Conservation (phyloP, 2,329 filamentous ascomycete genomes). For the Clonostachys rosea region DNA sequence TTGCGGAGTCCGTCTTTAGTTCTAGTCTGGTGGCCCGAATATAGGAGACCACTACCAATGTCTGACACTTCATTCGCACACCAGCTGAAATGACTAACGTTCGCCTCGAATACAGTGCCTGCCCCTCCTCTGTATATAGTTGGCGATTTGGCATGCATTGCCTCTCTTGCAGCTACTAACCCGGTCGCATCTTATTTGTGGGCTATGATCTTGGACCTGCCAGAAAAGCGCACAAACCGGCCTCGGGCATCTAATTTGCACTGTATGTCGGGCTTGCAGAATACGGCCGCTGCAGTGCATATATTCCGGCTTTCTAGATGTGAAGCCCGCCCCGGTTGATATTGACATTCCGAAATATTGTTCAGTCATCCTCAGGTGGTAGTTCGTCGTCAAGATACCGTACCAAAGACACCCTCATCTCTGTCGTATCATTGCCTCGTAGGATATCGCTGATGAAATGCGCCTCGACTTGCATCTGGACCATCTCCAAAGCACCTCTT, state of each 20-base stretch:
- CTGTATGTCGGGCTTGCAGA: background rate
- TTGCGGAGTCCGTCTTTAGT: too few species aligned
- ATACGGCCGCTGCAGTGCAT: background rate
- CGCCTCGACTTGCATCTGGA: slow-evolving; percentile 98
- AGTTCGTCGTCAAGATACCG: slow-evolving; percentile 97
- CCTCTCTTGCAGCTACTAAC: background rate
- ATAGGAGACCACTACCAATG: too few species aligned
- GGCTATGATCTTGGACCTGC: background rate
- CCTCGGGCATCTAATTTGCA: too few species aligned
- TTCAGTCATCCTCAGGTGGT: slow-evolving; percentile 89
- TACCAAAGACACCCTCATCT: slow-evolving; percentile 90
- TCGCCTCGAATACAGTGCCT: background rate
- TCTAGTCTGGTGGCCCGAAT: too few species aligned
- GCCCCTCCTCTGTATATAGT: background rate
- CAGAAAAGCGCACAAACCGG: too few species aligned
- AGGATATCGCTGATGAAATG: slow-evolving; percentile 94
- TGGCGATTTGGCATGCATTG: background rate
- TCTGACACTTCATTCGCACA: too few species aligned
- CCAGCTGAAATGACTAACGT: too few species aligned
- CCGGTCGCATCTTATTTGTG: background rate
- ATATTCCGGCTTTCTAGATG: background rate
- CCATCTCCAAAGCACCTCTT: slow-evolving; percentile 91
- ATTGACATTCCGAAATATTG: background rate
- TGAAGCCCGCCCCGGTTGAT: background rate
- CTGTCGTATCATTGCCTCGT: slow-evolving; percentile 90